Evolutionary conservation across 1,139 yeast species (phyloP), one percentile per base, ranked within the genome.

Genomic region (Yamadazyma pseudoaaseri): DNA sequence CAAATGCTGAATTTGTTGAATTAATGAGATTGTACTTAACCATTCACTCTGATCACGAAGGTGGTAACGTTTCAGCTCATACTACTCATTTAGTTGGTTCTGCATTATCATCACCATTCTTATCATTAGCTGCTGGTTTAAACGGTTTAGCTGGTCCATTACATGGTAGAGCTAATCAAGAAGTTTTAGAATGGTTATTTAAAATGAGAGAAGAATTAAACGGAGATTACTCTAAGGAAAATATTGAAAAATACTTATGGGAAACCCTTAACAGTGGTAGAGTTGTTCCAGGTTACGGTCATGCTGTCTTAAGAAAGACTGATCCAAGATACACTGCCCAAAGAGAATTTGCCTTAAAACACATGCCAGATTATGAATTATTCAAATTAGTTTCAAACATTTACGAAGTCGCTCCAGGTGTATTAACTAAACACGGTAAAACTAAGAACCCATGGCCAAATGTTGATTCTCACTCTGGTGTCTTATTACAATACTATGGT

Each of bases 391-490:
- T 89, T 42, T 81, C 94, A 39, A 79, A 83, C 69, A 84, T 89
- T 52, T 87, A 89, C 68, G 90, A 89, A 64, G 92, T 90, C 58
- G 97, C 97, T 45, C 97, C 97, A 62, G 84, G 79, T 54, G 97
- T 90, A 44, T 78, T 90, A 62, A 84, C 94, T 60, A 79, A 87
- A 74, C 97, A 90, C 69, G 97, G 97, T 68, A 90, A 90, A 80
- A 89, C 97, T 60, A 86, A 87, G 81, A 90, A 89, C 80, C 97
- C 97, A 71, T 89, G 92, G 92, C 97, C 97, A 68, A 90, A 90
- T 67, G 97, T 90, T 54, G 97, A 90, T 70, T 86, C 97, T 40
- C 95, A 87, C 71, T 89, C 97, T 36, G 97, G 97, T 73, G 96
- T 90, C 50, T 73, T 92, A 55, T 81, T 92, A 73, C 96, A 90